Base-by-base conservation (phyloP, 306 rosid species). In the Trifolium fragiferum region DNA sequence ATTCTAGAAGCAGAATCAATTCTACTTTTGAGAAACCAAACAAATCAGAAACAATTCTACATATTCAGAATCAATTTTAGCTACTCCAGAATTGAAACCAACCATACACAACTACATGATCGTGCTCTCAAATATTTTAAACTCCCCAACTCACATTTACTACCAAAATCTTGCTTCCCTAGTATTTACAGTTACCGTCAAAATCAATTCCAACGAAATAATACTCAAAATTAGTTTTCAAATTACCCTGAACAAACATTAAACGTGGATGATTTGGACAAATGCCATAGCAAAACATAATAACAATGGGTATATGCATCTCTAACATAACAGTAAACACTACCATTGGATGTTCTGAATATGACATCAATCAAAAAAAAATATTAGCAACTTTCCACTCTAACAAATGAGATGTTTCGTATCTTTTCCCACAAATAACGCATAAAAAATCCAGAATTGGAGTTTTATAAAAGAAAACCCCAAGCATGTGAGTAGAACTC, bases 401-500 rank as follows among this genome's bases (percentile, higher is more conserved):
- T 55, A 55, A 20, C 33, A 55, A 55, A 55, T 55, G n/a, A 55
- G 62, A 55, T 55, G 33, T 21, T 21, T 55, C 16, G 7, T 21
- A 55, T 55, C 62, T 21, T 55, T 55, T 14, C 33, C 62, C 1
- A 16, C 15, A 60, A 62, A 35, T 49, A 47, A 75, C 20, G 27
- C 50, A 16, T 20, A 61, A 53, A 15, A 66, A 60, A 37, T 69
- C 73, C 41, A 59, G 59, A 16, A 60, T 19, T 37, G 13, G 50
- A 61, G 53, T 67, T 74, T 47, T 62, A 3, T 27, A 50, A 32
- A 74, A 68, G 65, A 74, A 68, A 49, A 16, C 18, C 18, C 46
- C 30, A 79, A 33, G 70, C 37, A 23, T 25, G 23, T 69, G 18
- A 54, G 69, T 63, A 32, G 70, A 54, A 70, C 58, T 65, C 7